Conservation (phyloP, 805 yeast species). For the Candida peoriensis region DNA sequence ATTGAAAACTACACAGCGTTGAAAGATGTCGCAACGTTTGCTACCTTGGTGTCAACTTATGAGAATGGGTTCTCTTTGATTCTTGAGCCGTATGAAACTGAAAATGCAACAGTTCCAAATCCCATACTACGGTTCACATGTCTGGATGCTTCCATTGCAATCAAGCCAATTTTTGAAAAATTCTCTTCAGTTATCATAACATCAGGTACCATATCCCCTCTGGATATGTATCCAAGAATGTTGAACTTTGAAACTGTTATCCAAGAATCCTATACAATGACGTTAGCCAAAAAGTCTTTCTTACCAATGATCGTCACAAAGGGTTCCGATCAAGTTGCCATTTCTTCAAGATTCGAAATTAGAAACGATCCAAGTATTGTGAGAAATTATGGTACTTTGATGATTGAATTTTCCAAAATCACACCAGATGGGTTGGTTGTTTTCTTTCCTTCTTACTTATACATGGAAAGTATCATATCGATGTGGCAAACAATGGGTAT, state of each 20-base stretch:
- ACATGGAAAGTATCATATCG: slow-evolving; percentile 96
- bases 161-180: slow-evolving; percentile 92
- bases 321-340: slow-evolving; percentile 97
- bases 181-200: slow-evolving; percentile 92
- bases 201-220: slow-evolving; percentile 96
- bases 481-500: slow-evolving; percentile 99
- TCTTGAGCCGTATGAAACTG: slow-evolving; percentile 93
- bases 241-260: slow-evolving; percentile 87
- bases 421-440: slow-evolving; percentile 99
- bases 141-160: slow-evolving; percentile 95
- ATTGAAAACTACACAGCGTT: slow-evolving; percentile 90
- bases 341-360: slow-evolving; percentile 92
- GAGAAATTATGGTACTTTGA: slow-evolving; percentile 88
- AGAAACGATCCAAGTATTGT: slow-evolving; percentile 98
- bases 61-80: slow-evolving; percentile 90
- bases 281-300: slow-evolving; percentile 86
- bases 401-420: slow-evolving; percentile 88
- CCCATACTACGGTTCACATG: slow-evolving; percentile 93
- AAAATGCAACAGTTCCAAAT: slow-evolving; percentile 91
- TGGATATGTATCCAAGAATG: slow-evolving; percentile 99
- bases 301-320: slow-evolving; percentile 94
- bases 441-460: slow-evolving; percentile 93
- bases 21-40: slow-evolving; percentile 95
- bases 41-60: slow-evolving; percentile 91
- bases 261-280: slow-evolving; percentile 95